Evolutionary conservation across 148 eudicot genomes (phyloP).

Genomic region (Chenopodium album): DNA sequence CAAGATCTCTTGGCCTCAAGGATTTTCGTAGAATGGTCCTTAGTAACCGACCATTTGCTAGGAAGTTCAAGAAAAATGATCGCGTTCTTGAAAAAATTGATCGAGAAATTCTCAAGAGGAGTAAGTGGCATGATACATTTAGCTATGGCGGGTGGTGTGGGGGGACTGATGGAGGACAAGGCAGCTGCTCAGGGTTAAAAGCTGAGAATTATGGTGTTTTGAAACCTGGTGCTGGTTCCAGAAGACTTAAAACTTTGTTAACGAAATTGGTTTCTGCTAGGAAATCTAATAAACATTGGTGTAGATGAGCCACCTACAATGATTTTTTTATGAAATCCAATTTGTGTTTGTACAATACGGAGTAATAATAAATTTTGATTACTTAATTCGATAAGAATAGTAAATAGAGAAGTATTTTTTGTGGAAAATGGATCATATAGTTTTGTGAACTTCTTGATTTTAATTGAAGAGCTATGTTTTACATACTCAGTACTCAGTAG

Average conservation of each 20-base stretch:
- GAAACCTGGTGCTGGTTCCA: slow-evolving; percentile 58
- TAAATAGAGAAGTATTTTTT: too few species aligned
- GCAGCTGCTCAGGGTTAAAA: slow-evolving; percentile 36
- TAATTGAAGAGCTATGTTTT: neutral
- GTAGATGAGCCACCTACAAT: slow-evolving; percentile 42
- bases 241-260: slow-evolving; percentile 55
- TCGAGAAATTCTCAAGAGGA: slow-evolving; percentile 55
- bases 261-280: slow-evolving; percentile 45
- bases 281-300: slow-evolving; percentile 43
- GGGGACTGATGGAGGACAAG: slow-evolving; percentile 16
- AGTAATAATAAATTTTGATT: neutral
- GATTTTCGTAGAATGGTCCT: slow-evolving; percentile 76
- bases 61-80: slow-evolving; percentile 80
- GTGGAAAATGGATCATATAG: neutral
- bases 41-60: slow-evolving; percentile 78
- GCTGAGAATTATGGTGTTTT: slow-evolving; percentile 60
- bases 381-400: neutral
- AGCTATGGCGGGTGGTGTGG: slow-evolving; percentile 79
- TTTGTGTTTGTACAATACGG: slow-evolving; percentile 2
- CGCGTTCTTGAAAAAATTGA: slow-evolving; percentile 72
- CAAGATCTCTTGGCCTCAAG: slow-evolving; percentile 62
- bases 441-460: neutral
- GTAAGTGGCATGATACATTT: slow-evolving; percentile 31
- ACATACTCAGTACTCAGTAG: too few species aligned
- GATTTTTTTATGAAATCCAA: neutral